phyloP scores from a whole-genome alignment of 768 basidiomycete species.

The Tricholoma flavovirens region DNA sequence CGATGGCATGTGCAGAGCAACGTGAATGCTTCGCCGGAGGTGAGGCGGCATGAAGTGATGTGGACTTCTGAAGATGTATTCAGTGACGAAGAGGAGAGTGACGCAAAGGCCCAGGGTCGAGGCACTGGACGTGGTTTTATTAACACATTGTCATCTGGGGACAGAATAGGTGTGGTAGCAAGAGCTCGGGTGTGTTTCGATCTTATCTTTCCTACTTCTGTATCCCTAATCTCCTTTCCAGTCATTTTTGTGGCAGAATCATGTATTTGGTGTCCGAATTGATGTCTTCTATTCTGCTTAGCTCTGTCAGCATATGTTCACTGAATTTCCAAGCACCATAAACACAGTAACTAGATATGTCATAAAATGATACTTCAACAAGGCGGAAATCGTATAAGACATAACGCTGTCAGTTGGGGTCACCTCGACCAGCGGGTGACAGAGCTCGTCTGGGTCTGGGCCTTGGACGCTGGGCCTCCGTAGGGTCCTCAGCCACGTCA shows the following conservation, averaged over 20 bases:
- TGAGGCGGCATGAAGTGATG: slow-evolving; percentile 16
- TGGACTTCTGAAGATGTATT: slow-evolving; percentile 13
- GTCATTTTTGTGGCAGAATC: slow-evolving; percentile 26
- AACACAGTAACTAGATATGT: no score
- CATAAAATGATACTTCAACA: no score
- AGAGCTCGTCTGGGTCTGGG: no score
- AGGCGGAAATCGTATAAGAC: no score
- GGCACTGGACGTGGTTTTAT: slow-evolving; percentile 16
- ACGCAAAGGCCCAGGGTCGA: slow-evolving; percentile 1
- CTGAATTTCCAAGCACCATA: no score
- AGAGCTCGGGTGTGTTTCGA: slow-evolving; percentile 21
- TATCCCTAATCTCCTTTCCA: slow-evolving; percentile 2
- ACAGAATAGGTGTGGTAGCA: slow-evolving; percentile 20
- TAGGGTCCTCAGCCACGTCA: no score
- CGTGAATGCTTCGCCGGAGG: slow-evolving; percentile 14
- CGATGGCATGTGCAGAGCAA: slow-evolving; percentile 25
- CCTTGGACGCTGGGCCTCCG: no score
- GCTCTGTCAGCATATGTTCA: no score
- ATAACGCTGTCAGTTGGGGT: no score
- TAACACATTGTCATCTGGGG: slow-evolving; percentile 12
- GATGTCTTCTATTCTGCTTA: slow-evolving; percentile 22
- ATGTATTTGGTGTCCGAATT: slow-evolving; percentile 18
- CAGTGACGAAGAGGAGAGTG: slow-evolving; percentile 10
- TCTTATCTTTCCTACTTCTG: background rate
- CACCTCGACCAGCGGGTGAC: no score